Evolutionary conservation across 2,329 filamentous ascomycete species (phyloP).

Genomic region (Talaromyces funiculosus): DNA sequence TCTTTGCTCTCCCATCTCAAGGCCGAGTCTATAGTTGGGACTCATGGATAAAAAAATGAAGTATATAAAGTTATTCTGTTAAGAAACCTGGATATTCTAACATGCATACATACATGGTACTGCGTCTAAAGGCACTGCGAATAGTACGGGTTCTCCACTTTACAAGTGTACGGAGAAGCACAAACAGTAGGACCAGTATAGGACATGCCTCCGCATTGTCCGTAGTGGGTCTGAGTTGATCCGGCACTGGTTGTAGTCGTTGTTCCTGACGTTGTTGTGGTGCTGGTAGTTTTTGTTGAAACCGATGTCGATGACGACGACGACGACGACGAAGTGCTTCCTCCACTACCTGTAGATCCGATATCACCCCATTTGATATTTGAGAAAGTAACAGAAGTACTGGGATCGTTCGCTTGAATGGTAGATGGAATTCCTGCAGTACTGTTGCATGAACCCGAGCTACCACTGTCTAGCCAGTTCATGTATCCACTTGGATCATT

Average conservation of each 20-base stretch:
- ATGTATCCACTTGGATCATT: constrained; percentile 61
- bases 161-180: constrained; percentile 24
- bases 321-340: background rate
- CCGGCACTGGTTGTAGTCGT: background rate
- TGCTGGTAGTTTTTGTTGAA: background rate
- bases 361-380: constrained; percentile 57
- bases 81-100: background rate
- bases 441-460: constrained; percentile 54
- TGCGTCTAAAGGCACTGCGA: constrained; percentile 23
- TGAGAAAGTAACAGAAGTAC: constrained; percentile 52
- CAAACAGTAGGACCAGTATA: constrained; percentile 26
- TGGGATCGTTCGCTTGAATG: constrained; percentile 44
- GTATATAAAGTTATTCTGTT: background rate
- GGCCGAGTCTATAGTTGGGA: background rate
- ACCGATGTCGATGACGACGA: background rate
- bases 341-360: constrained; percentile 41
- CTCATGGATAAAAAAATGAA: background rate
- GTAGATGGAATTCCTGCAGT: constrained; percentile 48
- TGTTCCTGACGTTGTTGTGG: background rate
- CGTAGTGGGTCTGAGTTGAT: constrained; percentile 15
- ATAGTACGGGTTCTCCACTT: constrained; percentile 24
- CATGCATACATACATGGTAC: background rate
- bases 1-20: background rate
- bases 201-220: constrained; percentile 25
- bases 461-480: constrained; percentile 68